Percentiles rank a stretch among this genome's conserved stretches.
Evolutionary conservation across 345 rosid species (phyloP).

Genomic region (Salix udensis): DNA sequence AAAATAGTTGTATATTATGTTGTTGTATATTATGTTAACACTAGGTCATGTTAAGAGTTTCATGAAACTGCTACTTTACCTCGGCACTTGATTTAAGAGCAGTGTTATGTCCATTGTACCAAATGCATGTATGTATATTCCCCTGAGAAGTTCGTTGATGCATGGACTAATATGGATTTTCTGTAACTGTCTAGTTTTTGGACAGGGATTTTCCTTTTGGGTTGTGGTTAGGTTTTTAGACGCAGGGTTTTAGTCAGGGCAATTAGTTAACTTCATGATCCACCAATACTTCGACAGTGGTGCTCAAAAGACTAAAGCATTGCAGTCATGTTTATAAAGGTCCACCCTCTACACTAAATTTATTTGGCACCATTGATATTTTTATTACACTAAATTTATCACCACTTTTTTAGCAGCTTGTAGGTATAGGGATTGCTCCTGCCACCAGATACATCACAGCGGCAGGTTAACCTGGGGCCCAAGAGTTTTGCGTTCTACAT

Average conservation of each 20-base stretch:
- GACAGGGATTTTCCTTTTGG: neutral
- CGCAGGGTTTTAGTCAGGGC: neutral
- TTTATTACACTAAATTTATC: neutral
- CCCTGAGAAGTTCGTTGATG: neutral
- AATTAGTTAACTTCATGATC: neutral
- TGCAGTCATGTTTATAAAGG: neutral
- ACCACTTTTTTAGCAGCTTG: conserved; percentile 3
- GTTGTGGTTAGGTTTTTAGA: neutral
- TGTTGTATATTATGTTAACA: too few species aligned
- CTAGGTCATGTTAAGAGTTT: too few species aligned
- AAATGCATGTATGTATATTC: neutral
- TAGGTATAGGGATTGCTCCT: neutral
- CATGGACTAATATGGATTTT: conserved; percentile 5
- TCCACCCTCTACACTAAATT: neutral
- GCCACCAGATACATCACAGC: neutral
- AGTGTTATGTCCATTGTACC: neutral
- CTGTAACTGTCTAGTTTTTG: neutral
- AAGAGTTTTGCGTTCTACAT: neutral
- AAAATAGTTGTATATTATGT: too few species aligned
- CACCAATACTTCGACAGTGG: neutral
- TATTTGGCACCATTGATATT: neutral
- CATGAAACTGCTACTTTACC: neutral
- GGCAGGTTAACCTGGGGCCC: neutral
- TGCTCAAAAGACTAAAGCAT: neutral
- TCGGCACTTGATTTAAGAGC: neutral